Conservation (phyloP, 2,329 filamentous ascomycete genomes). For the Cercospora beticola region DNA sequence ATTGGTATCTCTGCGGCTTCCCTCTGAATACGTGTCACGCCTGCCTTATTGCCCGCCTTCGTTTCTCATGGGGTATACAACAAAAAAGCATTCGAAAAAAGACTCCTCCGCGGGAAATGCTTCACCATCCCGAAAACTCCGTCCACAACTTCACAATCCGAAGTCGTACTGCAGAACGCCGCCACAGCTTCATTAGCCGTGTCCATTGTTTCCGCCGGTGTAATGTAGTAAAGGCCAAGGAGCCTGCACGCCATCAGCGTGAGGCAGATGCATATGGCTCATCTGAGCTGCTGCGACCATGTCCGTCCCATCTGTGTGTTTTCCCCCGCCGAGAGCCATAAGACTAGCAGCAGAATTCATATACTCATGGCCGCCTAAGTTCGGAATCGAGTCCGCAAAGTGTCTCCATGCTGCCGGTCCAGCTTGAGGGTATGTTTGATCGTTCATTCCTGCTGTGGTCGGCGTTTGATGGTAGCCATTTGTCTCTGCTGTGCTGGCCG, state of each 20-base stretch:
- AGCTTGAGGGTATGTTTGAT: slow-evolving; percentile 19
- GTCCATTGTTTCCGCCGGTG: not conserved
- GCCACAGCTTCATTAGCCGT: not conserved
- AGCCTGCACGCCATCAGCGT: slow-evolving; percentile 21
- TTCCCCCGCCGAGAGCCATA: slow-evolving; percentile 21
- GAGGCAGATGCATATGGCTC: slow-evolving; percentile 27
- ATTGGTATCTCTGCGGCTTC: not conserved
- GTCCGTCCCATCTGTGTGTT: slow-evolving; percentile 13
- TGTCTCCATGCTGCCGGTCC: slow-evolving; percentile 37
- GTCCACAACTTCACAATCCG: not conserved
- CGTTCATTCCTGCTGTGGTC: slow-evolving; percentile 16
- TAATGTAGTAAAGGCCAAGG: slow-evolving; percentile 27
- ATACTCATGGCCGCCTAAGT: slow-evolving; percentile 22
- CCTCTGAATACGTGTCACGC: not conserved
- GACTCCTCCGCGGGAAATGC: not conserved
- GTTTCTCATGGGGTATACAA: not conserved
- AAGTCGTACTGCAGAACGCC: not conserved
- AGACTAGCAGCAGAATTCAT: slow-evolving; percentile 18
- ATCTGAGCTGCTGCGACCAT: slow-evolving; percentile 22
- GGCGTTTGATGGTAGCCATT: slow-evolving; percentile 18
- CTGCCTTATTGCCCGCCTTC: not conserved
- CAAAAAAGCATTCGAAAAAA: not conserved
- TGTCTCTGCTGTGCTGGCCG: slow-evolving; percentile 14
- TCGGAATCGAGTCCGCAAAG: slow-evolving; percentile 33
- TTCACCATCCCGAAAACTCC: not conserved